Evolutionary conservation across 495 filamentous ascomycete genomes (phyloP), one percentile per base, ranked within the genome.

Genomic region (Copromyces sp.): DNA sequence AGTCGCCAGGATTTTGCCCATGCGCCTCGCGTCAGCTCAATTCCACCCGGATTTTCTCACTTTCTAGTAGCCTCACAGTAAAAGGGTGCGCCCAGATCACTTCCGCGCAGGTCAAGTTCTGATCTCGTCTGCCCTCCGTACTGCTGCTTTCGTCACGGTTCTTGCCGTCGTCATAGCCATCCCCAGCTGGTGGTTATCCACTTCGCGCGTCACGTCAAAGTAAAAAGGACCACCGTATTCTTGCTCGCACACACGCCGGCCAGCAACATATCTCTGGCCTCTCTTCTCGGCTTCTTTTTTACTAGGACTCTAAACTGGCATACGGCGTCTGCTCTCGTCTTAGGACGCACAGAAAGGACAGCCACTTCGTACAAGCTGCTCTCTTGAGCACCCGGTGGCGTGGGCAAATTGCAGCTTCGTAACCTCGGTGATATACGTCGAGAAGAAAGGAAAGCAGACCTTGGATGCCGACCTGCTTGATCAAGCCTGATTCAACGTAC

Each of bases 331-430:
- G 24, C 5, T n/a, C 47, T 29, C 47, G 47, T 59, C 47, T 59
- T 29, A 3, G 20, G 20, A 32, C 20, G 47, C 47, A 59, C 47
- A 14, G 47, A 69, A 73, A n/a, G 32, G 74, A 65, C 72, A 41
- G 40, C 32, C 12, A 32, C 65, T 41, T 69, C 74, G 72, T 76
- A 72, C 74, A 70, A 47, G 9, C 69, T 75, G 70, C 61, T 14
- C 70, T 75, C 38, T 69, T 59, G 47, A 65, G n/a, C 42, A 53
- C 38, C 72, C 71, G 68, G 44, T 32, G 38, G n/a, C 17, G 38
- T 32, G 59, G 73, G 29, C 76, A 53, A 70, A 42, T 73, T 70
- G 72, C 71, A 71, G 40, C 73, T 69, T 78, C 74, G 76, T 79
- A 79, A 79, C 73, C 65, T 65, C 72, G 72, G 73, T 73, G 73